Evolutionary conservation across 2,329 filamentous ascomycete genomes (phyloP).

Genomic region (Arachnomyces sp.): DNA sequence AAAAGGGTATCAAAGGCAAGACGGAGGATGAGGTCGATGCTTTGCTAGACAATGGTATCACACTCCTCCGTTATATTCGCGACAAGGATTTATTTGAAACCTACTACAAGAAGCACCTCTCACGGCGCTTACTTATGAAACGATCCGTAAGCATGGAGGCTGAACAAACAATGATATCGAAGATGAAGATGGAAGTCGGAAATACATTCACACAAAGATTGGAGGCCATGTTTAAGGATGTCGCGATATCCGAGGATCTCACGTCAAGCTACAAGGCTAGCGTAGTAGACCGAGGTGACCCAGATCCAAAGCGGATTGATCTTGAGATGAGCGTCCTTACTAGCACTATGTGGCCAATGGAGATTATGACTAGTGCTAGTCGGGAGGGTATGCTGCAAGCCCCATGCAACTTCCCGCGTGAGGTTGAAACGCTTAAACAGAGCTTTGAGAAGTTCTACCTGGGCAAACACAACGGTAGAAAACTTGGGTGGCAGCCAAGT

Average conservation of each 20-base stretch:
- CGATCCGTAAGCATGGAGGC: slow-evolving; percentile 87
- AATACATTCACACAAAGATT: slow-evolving; percentile 90
- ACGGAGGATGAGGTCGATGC: slow-evolving; percentile 78
- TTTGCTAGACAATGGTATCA: slow-evolving; percentile 82
- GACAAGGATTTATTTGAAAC: slow-evolving; percentile 94
- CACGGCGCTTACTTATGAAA: slow-evolving; percentile 75
- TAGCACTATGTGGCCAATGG: slow-evolving; percentile 89
- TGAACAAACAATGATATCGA: slow-evolving; percentile 89
- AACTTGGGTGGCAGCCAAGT: slow-evolving; percentile 71
- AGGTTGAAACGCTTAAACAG: slow-evolving; percentile 66
- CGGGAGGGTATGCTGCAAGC: slow-evolving; percentile 39
- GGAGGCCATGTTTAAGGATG: slow-evolving; percentile 97
- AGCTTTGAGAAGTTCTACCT: slow-evolving; percentile 88
- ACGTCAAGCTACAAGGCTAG: slow-evolving; percentile 69
- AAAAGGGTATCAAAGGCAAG: slow-evolving; percentile 87
- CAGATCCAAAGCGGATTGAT: slow-evolving; percentile 60
- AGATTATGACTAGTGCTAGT: slow-evolving; percentile 62
- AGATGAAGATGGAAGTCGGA: slow-evolving; percentile 95
- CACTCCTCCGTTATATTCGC: slow-evolving; percentile 75
- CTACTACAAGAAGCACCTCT: slow-evolving; percentile 97
- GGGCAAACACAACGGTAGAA: slow-evolving; percentile 76
- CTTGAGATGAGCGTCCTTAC: slow-evolving; percentile 80
- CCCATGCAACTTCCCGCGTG: slow-evolving; percentile 64
- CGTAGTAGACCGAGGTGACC: slow-evolving; percentile 51
- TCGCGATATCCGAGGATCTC: slow-evolving; percentile 78